Conservation (phyloP, 345 rosid genomes). For the Corchorus olitorius region DNA sequence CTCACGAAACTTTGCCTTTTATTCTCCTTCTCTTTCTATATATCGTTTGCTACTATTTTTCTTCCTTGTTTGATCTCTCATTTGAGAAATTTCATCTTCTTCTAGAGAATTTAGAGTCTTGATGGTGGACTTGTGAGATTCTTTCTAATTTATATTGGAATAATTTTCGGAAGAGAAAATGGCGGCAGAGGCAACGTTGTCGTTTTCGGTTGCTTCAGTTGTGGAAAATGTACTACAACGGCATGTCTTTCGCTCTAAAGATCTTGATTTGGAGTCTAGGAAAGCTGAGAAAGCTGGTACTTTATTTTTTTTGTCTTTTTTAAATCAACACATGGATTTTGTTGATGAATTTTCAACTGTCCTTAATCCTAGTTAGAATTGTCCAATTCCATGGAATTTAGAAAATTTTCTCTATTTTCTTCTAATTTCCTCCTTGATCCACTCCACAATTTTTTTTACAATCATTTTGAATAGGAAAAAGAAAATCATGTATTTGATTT, state of each 20-base stretch:
- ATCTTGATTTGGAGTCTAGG: constrained; percentile 63
- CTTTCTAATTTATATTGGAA: not conserved
- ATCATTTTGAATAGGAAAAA: no score
- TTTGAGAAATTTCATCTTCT: constrained; percentile 5
- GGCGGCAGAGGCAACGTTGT: constrained; percentile 48
- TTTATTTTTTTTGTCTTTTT: not conserved
- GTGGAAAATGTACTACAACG: constrained; percentile 74
- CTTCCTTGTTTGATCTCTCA: constrained; percentile 15
- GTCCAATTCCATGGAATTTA: no score
- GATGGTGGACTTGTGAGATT: constrained; percentile 21
- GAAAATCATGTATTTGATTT: not conserved
- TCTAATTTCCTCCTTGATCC: no score
- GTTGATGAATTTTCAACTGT: not conserved
- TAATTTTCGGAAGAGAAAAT: constrained; percentile 21
- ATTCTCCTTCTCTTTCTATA: not conserved
- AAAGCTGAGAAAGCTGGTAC: constrained; percentile 70
- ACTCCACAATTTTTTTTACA: not conserved
- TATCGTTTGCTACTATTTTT: not conserved
- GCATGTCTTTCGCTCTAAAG: constrained; percentile 51
- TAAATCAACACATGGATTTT: no score
- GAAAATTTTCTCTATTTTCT: no score
- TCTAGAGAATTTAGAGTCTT: constrained; percentile 18
- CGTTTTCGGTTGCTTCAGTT: constrained; percentile 62
- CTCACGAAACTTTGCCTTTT: not conserved
- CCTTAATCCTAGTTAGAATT: no score